A percentile compares a stretch with the other conserved stretches of the same genome.
Conservation (phyloP, 1,284 basidiomycete genomes). For the Cryptococcus sp. region DNA sequence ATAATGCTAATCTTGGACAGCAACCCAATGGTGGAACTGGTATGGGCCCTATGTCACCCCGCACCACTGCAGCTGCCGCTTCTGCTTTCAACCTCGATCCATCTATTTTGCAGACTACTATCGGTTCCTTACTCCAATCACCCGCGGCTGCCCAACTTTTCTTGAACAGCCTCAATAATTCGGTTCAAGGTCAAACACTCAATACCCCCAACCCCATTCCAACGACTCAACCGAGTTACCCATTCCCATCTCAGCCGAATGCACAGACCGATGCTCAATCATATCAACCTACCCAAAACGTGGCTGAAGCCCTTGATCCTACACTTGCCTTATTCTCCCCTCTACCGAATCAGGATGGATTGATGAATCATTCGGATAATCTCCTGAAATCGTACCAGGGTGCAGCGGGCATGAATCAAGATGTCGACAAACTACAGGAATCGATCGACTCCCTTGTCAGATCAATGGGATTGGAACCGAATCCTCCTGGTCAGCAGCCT, state of each 20-base stretch:
- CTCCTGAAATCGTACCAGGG: conserved; percentile 60
- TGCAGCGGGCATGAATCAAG: conserved; percentile 62
- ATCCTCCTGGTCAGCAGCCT: background rate
- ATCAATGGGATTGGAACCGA: conserved; percentile 59
- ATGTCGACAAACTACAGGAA: conserved; percentile 66
- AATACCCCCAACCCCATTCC: conserved; percentile 11
- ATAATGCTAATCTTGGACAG: background rate
- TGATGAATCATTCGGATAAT: conserved; percentile 31
- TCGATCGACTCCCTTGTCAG: conserved; percentile 70
- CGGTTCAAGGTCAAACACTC: conserved; percentile 36
- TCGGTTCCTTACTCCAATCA: conserved; percentile 59
- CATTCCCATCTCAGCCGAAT: background rate
- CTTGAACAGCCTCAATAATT: conserved; percentile 53
- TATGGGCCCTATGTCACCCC: conserved; percentile 9
- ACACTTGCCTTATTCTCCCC: conserved; percentile 41
- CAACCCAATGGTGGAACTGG: background rate
- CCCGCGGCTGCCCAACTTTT: conserved; percentile 67
- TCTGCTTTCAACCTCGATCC: conserved; percentile 44
- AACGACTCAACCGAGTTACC: conserved; percentile 2
- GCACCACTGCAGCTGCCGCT: conserved; percentile 20
- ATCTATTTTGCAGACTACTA: conserved; percentile 56
- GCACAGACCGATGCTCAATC: background rate
- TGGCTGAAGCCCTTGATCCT: conserved; percentile 20
- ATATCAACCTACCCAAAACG: background rate
- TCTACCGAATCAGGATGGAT: conserved; percentile 22